A percentile compares a stretch with the other conserved stretches of the same genome.
phyloP scores from a whole-genome alignment of 2,329 filamentous ascomycete genomes.

The Claviceps africana region DNA sequence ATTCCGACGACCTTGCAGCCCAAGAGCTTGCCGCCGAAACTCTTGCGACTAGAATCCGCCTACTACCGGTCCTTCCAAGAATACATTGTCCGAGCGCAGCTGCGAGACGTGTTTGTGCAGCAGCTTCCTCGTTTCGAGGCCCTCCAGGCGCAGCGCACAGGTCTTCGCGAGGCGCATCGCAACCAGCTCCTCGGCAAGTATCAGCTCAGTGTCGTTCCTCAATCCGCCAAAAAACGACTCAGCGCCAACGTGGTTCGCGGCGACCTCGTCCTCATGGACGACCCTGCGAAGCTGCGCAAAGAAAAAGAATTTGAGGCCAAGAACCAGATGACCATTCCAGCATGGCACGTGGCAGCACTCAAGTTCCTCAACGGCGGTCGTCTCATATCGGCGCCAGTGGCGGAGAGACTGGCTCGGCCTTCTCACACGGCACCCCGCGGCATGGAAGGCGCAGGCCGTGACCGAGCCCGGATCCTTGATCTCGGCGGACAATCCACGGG shows the following conservation, averaged over 20 bases:
- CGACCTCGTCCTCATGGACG: conserved; percentile 48
- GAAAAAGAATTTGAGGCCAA: conserved; percentile 75
- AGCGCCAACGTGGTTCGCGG: conserved; percentile 61
- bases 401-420: conserved; percentile 44
- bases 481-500: conserved; percentile 73
- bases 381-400: conserved; percentile 49
- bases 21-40: conserved; percentile 36
- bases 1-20: conserved; percentile 31
- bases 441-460: conserved; percentile 28
- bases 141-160: conserved; percentile 68
- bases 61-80: conserved; percentile 83
- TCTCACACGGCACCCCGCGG: conserved; percentile 32
- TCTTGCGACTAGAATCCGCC: conserved; percentile 52
- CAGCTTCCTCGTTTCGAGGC: conserved; percentile 77
- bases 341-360: conserved; percentile 47
- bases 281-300: conserved; percentile 46
- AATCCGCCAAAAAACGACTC: conserved; percentile 56
- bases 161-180: conserved; percentile 56
- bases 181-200: conserved; percentile 77
- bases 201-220: conserved; percentile 56
- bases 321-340: conserved; percentile 49
- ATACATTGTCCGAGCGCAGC: conserved; percentile 50
- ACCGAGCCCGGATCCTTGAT: conserved; percentile 62
- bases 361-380: conserved; percentile 51
- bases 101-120: conserved; percentile 69